A percentile compares a stretch with the other conserved stretches of the same genome.
These are phyloP conservation scores for Prorocentrum cordatum DNA, from an alignment of 169 alveolate genomes.

Conservation along the genomic window DNA sequence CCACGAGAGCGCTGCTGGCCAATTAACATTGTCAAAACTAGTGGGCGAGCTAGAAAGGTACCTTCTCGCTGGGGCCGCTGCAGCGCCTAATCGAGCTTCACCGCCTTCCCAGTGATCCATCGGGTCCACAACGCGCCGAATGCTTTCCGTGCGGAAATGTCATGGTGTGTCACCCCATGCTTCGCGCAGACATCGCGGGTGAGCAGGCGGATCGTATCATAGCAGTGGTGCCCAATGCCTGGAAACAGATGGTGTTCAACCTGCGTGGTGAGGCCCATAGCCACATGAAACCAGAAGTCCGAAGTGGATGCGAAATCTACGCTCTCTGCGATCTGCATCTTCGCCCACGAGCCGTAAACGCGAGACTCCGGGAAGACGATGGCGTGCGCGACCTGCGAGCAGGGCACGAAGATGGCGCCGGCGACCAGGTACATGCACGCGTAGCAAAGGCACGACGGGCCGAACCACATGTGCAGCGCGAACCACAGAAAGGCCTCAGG, in stretches of 20 bases:
- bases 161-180: constrained; percentile 69
- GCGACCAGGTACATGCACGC: constrained; percentile 62
- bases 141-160: too few relatives aligned
- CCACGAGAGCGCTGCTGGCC: too few relatives aligned
- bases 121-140: too few relatives aligned
- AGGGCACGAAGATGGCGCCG: constrained; percentile 52
- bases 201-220: constrained; percentile 38
- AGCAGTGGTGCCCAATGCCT: constrained; percentile 50
- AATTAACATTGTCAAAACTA: too few relatives aligned
- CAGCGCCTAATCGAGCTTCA: too few relatives aligned
- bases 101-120: too few relatives aligned
- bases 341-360: constrained; percentile 36
- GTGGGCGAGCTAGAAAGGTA: too few relatives aligned
- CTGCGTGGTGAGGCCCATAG: constrained; percentile 49
- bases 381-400: constrained; percentile 65
- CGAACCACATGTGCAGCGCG: too few relatives aligned
- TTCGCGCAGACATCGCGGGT: constrained; percentile 44
- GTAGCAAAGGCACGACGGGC: constrained; percentile 37
- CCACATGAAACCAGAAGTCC: constrained; percentile 52
- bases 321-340: constrained; percentile 67
- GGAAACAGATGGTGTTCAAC: constrained; percentile 57
- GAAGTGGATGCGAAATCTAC: constrained; percentile 48
- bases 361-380: constrained; percentile 18
- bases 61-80: too few relatives aligned
- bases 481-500: too few relatives aligned